Percentiles rank a stretch among this genome's conserved stretches.
Evolutionary conservation across 2,329 filamentous ascomycete genomes (phyloP).

Genomic region (Colletotrichum tropicale): DNA sequence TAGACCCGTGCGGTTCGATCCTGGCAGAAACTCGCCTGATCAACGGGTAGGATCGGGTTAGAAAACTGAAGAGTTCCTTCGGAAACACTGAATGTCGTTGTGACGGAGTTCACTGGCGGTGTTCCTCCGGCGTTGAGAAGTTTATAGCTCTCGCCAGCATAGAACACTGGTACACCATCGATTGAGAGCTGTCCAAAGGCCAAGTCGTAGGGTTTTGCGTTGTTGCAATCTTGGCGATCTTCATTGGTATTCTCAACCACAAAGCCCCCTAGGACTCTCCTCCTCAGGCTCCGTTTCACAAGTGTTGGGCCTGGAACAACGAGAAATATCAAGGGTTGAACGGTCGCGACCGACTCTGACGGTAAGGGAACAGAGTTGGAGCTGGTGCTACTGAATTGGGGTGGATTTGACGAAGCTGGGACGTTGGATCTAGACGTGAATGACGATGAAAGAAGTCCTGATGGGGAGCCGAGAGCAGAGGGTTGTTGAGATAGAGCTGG

Average conservation of each 20-base stretch:
- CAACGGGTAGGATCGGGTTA: neutral
- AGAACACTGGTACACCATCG: neutral
- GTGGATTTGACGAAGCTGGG: neutral
- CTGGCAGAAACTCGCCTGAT: neutral
- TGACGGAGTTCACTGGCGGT: neutral
- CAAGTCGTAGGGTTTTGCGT: neutral
- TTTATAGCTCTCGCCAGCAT: neutral
- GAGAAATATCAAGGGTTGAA: neutral
- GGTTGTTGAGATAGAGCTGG: neutral
- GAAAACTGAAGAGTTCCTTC: neutral
- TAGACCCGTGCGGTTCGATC: neutral
- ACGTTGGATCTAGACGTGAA: neutral
- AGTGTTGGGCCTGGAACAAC: neutral
- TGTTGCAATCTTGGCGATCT: neutral
- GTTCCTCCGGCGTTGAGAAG: neutral
- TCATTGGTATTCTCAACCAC: neutral
- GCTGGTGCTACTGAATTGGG: neutral
- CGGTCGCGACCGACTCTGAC: neutral
- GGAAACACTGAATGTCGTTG: neutral
- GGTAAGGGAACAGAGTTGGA: neutral
- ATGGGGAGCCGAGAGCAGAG: neutral
- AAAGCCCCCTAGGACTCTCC: neutral
- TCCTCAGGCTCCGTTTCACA: neutral
- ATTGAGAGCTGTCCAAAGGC: neutral
- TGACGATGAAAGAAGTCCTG: neutral